These are phyloP conservation scores for Dryadomyces quercivorus DNA, from an alignment of 2,329 filamentous ascomycete genomes.

Conservation along the genomic window DNA sequence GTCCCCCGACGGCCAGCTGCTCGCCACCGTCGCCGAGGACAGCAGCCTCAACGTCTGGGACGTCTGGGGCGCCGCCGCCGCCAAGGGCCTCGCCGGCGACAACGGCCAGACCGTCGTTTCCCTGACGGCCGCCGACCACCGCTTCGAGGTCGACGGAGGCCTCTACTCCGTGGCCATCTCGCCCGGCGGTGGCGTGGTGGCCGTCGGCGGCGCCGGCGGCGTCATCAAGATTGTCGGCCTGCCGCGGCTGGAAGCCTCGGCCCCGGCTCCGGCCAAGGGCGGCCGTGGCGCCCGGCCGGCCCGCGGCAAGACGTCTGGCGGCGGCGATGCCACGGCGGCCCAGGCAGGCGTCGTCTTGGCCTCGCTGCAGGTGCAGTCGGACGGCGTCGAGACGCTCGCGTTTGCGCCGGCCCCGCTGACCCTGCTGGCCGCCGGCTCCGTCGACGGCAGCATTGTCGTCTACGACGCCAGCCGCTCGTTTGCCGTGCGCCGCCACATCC, in stretches of 20 bases:
- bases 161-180: constrained; percentile 80
- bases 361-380: constrained; percentile 63
- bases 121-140: constrained; percentile 70
- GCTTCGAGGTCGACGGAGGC: constrained; percentile 84
- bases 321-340: constrained; percentile 7
- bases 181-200: constrained; percentile 66
- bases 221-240: constrained; percentile 76
- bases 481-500: constrained; percentile 71
- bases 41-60: constrained; percentile 86
- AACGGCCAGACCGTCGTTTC: constrained; percentile 53
- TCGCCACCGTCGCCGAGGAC: constrained; percentile 85
- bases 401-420: constrained; percentile 43
- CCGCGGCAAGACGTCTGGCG: background rate
- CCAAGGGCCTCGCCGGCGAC: constrained; percentile 26
- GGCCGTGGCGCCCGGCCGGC: background rate
- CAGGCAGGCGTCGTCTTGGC: constrained; percentile 57
- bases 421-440: constrained; percentile 52
- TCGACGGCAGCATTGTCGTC: constrained; percentile 68
- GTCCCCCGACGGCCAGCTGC: constrained; percentile 74
- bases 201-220: constrained; percentile 78
- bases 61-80: constrained; percentile 68
- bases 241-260: constrained; percentile 41
- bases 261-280: constrained; percentile 1
- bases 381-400: constrained; percentile 64
- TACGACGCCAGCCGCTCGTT: constrained; percentile 83